Conservation (phyloP, 176 grass and related monocot genomes). For the Zoysia pacifica region DNA sequence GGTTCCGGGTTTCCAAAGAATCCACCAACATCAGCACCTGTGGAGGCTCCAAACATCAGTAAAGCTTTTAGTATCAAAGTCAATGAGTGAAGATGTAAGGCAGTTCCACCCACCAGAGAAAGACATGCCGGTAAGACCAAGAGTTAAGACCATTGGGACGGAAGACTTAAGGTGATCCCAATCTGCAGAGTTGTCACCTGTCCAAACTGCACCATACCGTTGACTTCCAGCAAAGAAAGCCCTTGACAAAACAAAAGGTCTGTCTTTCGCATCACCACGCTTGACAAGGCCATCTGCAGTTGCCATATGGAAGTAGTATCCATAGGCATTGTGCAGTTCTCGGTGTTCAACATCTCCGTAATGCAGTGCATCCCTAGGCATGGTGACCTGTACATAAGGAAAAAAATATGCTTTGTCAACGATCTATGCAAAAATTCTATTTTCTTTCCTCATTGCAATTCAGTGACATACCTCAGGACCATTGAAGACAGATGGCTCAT, state of each 20-base stretch:
- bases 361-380: slow-evolving; percentile 94
- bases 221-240: slow-evolving; percentile 96
- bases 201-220: slow-evolving; percentile 88
- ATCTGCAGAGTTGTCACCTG: slow-evolving; percentile 88
- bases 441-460: neutral
- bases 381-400: slow-evolving; percentile 64
- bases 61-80: neutral
- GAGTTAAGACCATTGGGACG: slow-evolving; percentile 89
- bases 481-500: slow-evolving; percentile 97
- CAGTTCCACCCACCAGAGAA: slow-evolving; percentile 76
- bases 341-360: slow-evolving; percentile 81
- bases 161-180: slow-evolving; percentile 96
- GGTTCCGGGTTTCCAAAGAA: slow-evolving; percentile 96
- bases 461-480: slow-evolving; percentile 75
- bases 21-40: slow-evolving; percentile 95
- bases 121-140: slow-evolving; percentile 90
- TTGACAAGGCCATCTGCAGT: slow-evolving; percentile 83
- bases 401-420: slow-evolving; percentile 12
- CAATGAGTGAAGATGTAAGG: slow-evolving; percentile 14
- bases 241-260: slow-evolving; percentile 96
- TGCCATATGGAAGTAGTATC: slow-evolving; percentile 99
- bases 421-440: neutral
- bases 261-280: slow-evolving; percentile 78
- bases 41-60: slow-evolving; percentile 35
- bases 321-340: slow-evolving; percentile 97